Evolutionary conservation across 495 filamentous ascomycete species (phyloP).

Genomic region (Aspergillus carlsbadensis): DNA sequence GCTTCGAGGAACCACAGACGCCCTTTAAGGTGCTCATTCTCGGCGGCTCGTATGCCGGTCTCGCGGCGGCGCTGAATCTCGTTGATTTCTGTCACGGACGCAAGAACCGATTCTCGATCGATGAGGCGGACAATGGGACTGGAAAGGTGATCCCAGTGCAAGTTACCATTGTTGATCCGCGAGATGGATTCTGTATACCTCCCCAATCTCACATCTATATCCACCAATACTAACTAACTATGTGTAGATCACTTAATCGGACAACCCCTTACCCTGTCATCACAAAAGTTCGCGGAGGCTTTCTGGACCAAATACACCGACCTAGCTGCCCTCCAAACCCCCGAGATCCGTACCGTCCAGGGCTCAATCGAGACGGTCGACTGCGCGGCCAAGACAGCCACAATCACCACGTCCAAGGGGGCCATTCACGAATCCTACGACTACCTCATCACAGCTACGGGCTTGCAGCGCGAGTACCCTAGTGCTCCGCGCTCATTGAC

Average conservation of each 20-base stretch:
- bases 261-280: constrained; percentile 59
- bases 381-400: constrained; percentile 47
- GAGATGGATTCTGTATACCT: constrained; percentile 64
- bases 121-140: constrained; percentile 23
- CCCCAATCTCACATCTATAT: neutral
- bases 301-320: constrained; percentile 62
- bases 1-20: constrained; percentile 27
- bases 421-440: constrained; percentile 52
- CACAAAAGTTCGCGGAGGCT: constrained; percentile 50
- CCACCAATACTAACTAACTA: neutral
- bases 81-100: constrained; percentile 56
- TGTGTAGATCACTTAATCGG: constrained; percentile 61
- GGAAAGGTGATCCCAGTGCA: constrained; percentile 49
- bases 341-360: constrained; percentile 53
- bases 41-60: constrained; percentile 65
- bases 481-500: constrained; percentile 57
- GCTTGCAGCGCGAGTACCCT: constrained; percentile 60
- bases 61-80: constrained; percentile 59
- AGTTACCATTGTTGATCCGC: constrained; percentile 67
- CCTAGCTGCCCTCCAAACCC: constrained; percentile 54
- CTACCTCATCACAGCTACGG: constrained; percentile 61
- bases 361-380: constrained; percentile 57
- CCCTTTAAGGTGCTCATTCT: constrained; percentile 50
- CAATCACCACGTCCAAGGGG: constrained; percentile 29
- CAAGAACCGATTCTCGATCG: constrained; percentile 33